Percentiles rank a stretch among this genome's conserved stretches.
Conservation (phyloP, 768 basidiomycete genomes). For the Hypholoma fasciculare region DNA sequence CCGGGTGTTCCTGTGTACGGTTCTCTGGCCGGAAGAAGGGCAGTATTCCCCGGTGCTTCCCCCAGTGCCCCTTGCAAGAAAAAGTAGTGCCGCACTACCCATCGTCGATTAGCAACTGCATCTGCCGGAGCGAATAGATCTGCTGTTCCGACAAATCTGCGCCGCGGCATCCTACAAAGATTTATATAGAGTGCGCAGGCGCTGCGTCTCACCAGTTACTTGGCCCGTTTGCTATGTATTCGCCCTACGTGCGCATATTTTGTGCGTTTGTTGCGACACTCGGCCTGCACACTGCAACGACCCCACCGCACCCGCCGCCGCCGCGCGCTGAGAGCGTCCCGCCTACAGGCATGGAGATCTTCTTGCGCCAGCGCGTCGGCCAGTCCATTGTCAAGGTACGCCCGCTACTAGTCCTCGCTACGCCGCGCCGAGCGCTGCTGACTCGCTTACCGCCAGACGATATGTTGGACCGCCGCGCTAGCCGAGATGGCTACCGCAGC, state of each 20-base stretch:
- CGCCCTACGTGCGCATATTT: conserved; percentile 38
- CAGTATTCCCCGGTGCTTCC: neutral
- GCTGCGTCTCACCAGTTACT: neutral
- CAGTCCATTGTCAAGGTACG: conserved; percentile 37
- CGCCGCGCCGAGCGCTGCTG: neutral
- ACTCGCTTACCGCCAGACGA: conserved; percentile 21
- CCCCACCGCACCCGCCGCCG: conserved; percentile 46
- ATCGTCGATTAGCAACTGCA: neutral
- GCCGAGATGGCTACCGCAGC: conserved; percentile 38
- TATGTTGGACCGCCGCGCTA: conserved; percentile 37
- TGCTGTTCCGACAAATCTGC: neutral
- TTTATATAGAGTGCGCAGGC: neutral
- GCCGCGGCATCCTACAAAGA: neutral
- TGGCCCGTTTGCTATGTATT: conserved; percentile 12
- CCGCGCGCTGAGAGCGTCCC: conserved; percentile 29
- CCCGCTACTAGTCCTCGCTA: neutral
- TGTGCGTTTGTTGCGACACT: conserved; percentile 42
- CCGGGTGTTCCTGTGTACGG: conserved; percentile 2
- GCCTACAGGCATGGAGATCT: conserved; percentile 34
- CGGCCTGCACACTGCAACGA: conserved; percentile 43
- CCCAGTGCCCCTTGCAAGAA: neutral
- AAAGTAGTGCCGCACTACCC: neutral
- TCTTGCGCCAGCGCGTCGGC: conserved; percentile 35
- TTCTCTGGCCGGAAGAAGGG: conserved; percentile 16
- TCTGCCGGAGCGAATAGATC: too few relatives aligned